These are phyloP conservation scores for Plasmopara viticola DNA, from an alignment of 352 stramenopile genomes.

Conservation along the genomic window DNA sequence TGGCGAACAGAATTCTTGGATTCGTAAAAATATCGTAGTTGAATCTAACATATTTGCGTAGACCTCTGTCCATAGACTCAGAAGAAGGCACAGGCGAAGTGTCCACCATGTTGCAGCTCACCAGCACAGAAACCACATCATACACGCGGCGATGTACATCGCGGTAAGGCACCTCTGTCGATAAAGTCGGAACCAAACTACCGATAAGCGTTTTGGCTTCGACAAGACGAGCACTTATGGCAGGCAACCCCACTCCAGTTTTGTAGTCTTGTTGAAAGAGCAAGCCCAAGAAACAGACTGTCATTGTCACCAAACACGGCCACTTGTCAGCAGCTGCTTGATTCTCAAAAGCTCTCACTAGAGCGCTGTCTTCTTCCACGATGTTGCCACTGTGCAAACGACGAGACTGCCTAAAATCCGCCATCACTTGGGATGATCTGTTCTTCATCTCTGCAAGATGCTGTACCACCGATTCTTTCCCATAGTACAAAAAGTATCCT, in stretches of 20 bases:
- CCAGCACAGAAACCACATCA: constrained; percentile 58
- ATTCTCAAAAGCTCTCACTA: constrained; percentile 43
- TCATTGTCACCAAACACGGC: constrained; percentile 51
- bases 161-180: constrained; percentile 15
- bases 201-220: constrained; percentile 34
- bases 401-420: constrained; percentile 11
- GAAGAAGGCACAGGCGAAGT: constrained; percentile 12
- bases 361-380: constrained; percentile 37
- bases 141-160: constrained; percentile 62
- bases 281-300: constrained; percentile 45
- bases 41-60: constrained; percentile 48
- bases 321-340: constrained; percentile 40
- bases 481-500: constrained; percentile 58
- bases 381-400: neutral
- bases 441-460: constrained; percentile 33
- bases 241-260: constrained; percentile 19
- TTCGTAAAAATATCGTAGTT: constrained; percentile 51
- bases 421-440: constrained; percentile 19
- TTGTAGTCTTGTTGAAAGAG: constrained; percentile 40
- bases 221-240: constrained; percentile 39
- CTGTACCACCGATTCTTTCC: constrained; percentile 31
- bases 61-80: constrained; percentile 17
- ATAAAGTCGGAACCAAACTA: constrained; percentile 13
- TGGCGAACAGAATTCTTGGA: constrained; percentile 23
- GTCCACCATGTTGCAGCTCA: constrained; percentile 42